Evolutionary conservation across 306 rosid genomes (phyloP).

Genomic region (Lablab purpureus): DNA sequence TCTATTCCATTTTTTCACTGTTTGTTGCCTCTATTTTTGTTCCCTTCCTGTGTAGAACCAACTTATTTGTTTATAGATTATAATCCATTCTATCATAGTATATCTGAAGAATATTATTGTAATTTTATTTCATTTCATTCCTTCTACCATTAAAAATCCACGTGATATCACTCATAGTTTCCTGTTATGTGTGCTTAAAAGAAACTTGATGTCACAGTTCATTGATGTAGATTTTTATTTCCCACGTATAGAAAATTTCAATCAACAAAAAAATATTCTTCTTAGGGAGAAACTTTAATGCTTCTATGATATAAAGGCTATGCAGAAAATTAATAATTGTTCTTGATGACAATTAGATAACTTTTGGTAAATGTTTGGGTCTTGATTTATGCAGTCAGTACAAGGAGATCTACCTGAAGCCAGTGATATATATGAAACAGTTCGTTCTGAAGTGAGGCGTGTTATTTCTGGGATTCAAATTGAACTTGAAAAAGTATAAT

Average conservation of each 20-base stretch:
- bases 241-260: constrained; percentile 16
- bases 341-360: constrained; percentile 3
- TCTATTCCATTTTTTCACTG: background rate
- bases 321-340: background rate
- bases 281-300: constrained; percentile 22
- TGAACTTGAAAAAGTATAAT: constrained; percentile 81
- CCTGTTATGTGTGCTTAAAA: background rate
- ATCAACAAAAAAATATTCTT: background rate
- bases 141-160: background rate
- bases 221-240: background rate
- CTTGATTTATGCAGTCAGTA: constrained; percentile 57
- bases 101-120: background rate
- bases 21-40: background rate
- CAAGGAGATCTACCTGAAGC: constrained; percentile 54
- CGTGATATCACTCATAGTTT: background rate
- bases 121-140: background rate
- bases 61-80: background rate
- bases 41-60: background rate
- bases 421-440: constrained; percentile 77
- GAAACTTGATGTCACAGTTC: constrained; percentile 18
- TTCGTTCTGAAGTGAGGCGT: constrained; percentile 88
- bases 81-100: background rate
- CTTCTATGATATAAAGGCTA: constrained; percentile 25
- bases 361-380: constrained; percentile 8
- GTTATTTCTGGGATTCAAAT: constrained; percentile 86